Evolutionary conservation across 2,329 filamentous ascomycete species (phyloP), one percentile per base, ranked within the genome.

Genomic region (Periconia sp.): DNA sequence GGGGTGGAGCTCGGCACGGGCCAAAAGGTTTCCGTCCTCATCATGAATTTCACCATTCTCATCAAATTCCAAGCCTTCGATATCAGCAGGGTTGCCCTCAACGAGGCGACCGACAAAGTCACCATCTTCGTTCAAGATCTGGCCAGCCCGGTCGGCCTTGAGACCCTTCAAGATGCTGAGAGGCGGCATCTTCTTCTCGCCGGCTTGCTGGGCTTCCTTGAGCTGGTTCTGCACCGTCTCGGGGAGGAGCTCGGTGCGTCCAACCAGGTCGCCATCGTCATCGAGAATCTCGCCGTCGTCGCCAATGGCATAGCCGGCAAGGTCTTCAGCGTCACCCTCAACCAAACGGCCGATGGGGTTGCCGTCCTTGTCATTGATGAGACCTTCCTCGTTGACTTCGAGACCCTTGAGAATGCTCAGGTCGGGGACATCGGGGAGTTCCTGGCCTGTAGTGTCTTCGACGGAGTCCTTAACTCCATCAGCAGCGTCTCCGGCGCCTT

Each of bases 211-310:
- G 33, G 72, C 73, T 40, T 75, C 62, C 41, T 73, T 62, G 23
- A 76, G 60, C 52, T 79, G 76, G 50, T 76, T 71, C 57, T 78
- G 72, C 45, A 72, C 70, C 42, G 72, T 66, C 37, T 80, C 77
- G 14, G 79, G 78, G 17, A 77, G 71, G 33, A 81, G 72, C 57
- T 82, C 80, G 49, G 79, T 77, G 52, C 80, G 79, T 47, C 81
- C 81, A 45, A 84, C 79, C 20, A 82, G 76, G 57, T 82, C 77
- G 20, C 81, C 81, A 55, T 81, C 77, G 41, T 82, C 79, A 53
- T 83, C 79, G 20, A 83, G 75, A 30, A 84, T 82, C 61, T 82
- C 80, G 53, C 81, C 81, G 14, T 82, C 74, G 37, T 82, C 77
- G 52, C 81, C 80, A 53, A 82, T 81, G 15, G 72, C 73, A 64